Conservation (phyloP, 345 rosid species). For the Eutrema heterophyllum region DNA sequence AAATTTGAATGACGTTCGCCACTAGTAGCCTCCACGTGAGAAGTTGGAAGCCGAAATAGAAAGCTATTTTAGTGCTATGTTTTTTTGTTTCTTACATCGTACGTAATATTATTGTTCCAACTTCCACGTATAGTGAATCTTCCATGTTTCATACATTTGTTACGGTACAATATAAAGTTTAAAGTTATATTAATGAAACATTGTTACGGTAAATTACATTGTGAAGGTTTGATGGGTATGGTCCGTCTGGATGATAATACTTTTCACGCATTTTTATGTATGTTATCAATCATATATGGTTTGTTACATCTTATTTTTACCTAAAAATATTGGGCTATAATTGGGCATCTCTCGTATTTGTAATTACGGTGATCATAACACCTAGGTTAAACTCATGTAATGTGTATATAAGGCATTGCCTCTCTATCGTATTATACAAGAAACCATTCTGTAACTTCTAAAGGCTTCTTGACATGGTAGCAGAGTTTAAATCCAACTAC, state of each 20-base stretch:
- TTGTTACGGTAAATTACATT: neutral
- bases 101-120: neutral
- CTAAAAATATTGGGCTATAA: too few species aligned
- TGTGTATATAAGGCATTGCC: too few species aligned
- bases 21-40: constrained; percentile 23
- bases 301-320: too few species aligned
- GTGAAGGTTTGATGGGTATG: neutral
- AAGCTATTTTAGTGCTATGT: neutral
- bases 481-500: too few species aligned
- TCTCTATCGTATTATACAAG: too few species aligned
- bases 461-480: too few species aligned
- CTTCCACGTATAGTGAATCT: neutral
- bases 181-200: neutral
- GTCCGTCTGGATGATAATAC: neutral
- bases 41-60: constrained; percentile 2
- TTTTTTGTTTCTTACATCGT: neutral
- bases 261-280: neutral
- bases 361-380: too few species aligned
- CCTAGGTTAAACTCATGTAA: too few species aligned
- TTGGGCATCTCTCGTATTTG: too few species aligned
- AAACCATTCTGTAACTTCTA: too few species aligned
- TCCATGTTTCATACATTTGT: constrained; percentile 2
- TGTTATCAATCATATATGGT: neutral
- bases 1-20: constrained; percentile 19
- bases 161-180: neutral